Conservation (phyloP, 805 yeast species). For the Candida sakaeoensis region DNA sequence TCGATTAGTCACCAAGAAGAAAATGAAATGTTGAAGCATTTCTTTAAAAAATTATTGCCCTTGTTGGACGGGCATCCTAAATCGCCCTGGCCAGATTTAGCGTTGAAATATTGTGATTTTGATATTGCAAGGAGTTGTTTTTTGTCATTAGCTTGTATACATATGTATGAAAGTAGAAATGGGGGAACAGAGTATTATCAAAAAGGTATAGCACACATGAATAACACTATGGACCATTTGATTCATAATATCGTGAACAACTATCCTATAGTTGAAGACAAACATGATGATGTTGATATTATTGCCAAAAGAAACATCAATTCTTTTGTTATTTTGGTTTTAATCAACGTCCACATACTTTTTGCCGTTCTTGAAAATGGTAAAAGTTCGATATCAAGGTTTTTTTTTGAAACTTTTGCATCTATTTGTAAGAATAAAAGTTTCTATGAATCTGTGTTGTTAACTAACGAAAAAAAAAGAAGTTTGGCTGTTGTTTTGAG, state of each 20-base stretch:
- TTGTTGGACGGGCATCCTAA: constrained; percentile 57
- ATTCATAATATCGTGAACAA: constrained; percentile 35
- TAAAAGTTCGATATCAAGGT: constrained; percentile 47
- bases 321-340: constrained; percentile 43
- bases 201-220: constrained; percentile 51
- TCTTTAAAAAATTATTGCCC: constrained; percentile 50
- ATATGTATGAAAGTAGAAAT: constrained; percentile 48
- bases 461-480: constrained; percentile 46
- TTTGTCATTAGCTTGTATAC: constrained; percentile 53
- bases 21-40: constrained; percentile 52
- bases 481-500: constrained; percentile 49
- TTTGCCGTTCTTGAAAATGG: constrained; percentile 56
- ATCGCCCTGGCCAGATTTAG: constrained; percentile 59
- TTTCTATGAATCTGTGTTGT: constrained; percentile 35
- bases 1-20: constrained; percentile 43
- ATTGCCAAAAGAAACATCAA: constrained; percentile 17
- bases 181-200: constrained; percentile 50
- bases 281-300: constrained; percentile 7
- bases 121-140: constrained; percentile 58
- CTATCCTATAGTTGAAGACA: constrained; percentile 1
- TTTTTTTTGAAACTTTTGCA: constrained; percentile 47
- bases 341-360: constrained; percentile 51
- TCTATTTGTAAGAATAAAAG: constrained; percentile 43
- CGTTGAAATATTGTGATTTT: constrained; percentile 53
- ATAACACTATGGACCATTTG: constrained; percentile 53